A percentile compares a stretch with the other conserved stretches of the same genome.
Evolutionary conservation across 2,329 filamentous ascomycete genomes (phyloP).

Genomic region (Akanthomyces uredinophilus): DNA sequence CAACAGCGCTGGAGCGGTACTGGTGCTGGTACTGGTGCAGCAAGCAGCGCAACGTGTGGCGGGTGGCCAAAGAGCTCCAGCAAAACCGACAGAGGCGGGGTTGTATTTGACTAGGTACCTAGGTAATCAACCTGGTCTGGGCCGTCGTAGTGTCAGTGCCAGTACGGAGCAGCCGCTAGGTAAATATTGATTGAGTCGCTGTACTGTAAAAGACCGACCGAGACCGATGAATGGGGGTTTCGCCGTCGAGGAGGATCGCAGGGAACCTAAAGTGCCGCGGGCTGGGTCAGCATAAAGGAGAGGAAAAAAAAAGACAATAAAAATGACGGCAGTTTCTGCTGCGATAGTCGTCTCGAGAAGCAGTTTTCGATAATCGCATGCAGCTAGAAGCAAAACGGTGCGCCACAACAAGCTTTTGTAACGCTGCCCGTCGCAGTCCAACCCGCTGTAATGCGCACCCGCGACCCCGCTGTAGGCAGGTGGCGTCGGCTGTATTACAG

Average conservation of each 20-base stretch:
- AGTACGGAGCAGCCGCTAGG: neutral
- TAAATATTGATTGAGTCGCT: neutral
- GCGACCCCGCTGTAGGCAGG: too few relatives aligned
- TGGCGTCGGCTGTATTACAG: neutral
- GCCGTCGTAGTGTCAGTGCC: neutral
- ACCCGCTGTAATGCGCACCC: too few relatives aligned
- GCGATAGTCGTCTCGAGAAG: neutral
- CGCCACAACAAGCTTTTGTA: neutral
- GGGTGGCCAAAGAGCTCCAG: neutral
- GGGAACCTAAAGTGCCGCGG: neutral
- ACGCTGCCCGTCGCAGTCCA: neutral
- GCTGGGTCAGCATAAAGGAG: neutral
- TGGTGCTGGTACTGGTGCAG: too few relatives aligned
- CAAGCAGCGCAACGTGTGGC: neutral
- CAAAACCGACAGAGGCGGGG: neutral
- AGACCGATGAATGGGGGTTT: neutral
- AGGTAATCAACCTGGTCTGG: neutral
- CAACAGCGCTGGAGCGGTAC: neutral
- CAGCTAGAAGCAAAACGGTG: neutral
- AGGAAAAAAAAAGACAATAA: too few relatives aligned
- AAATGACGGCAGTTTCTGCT: too few relatives aligned
- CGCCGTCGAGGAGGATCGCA: neutral
- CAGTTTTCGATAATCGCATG: neutral
- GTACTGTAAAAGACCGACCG: neutral
- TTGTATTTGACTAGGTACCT: too few relatives aligned